phyloP scores from a whole-genome alignment of 495 filamentous ascomycete species.

The Penicillium roqueforti region DNA sequence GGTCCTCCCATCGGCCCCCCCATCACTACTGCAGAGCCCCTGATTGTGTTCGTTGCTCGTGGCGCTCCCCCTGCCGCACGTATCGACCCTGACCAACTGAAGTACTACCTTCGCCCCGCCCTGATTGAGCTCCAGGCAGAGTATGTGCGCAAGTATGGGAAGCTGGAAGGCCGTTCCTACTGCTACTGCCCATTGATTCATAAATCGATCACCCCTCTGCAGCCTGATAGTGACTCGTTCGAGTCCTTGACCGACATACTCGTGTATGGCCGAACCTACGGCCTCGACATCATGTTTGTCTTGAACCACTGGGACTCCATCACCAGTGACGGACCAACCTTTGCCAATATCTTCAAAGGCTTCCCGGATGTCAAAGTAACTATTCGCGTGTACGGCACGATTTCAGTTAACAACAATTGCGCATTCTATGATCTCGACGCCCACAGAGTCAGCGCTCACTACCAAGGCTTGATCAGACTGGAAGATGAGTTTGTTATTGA shows the following conservation, averaged over 20 bases:
- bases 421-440: not conserved
- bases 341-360: not conserved
- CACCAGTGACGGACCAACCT: not conserved
- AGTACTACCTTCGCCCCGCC: not conserved
- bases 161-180: not conserved
- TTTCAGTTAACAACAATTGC: not conserved
- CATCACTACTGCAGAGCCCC: not conserved
- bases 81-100: not conserved
- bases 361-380: not conserved
- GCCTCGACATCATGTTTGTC: not conserved
- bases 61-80: not conserved
- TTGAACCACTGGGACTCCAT: not conserved
- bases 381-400: not conserved
- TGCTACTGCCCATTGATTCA: not conserved
- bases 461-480: not conserved
- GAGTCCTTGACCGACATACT: not conserved
- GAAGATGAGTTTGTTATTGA: slow-evolving; percentile 5
- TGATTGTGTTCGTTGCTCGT: not conserved
- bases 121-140: not conserved
- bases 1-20: not conserved
- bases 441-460: not conserved
- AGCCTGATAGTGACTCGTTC: not conserved
- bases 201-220: not conserved
- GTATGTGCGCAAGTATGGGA: not conserved
- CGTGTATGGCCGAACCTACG: not conserved